Base-by-base conservation (phyloP, 192 early-diverging fungal genomes). In the Podila epigama region DNA sequence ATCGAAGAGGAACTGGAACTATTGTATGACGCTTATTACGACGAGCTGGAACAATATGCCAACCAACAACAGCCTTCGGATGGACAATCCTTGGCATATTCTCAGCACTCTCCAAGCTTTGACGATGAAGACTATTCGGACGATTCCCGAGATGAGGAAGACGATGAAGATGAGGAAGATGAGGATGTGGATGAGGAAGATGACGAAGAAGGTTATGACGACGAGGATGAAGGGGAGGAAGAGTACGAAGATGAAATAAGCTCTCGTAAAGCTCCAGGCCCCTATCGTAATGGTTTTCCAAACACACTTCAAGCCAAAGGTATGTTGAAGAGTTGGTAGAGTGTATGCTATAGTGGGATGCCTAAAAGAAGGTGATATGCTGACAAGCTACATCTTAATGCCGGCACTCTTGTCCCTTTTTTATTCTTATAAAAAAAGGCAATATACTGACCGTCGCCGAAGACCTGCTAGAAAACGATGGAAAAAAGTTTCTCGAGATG, bases 401-500 rank as follows among this genome's bases (percentile, higher is more conserved):
- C 34, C 36, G 34, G 32, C 39, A 4, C 5, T 13, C 39, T 66
- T 58, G 33, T 53, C 27, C 51, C 51, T 25, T 16, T 16, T 54
- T 63, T n/a, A n/a, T n/a, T n/a, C n/a, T n/a, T n/a, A n/a, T n/a
- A n/a, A n/a, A n/a, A n/a, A n/a, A n/a, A 88, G 86, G 85, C 51
- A 84, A 86, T n/a, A 89, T 88, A 32, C 72, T 88, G 16, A 88
- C 88, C 0, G 93, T 96, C 20, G 95, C 93, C 13, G 93, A 96
- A 63, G 93, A 96, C 79, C 89, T 96, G 51, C 80, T 96, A 25
- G 93, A 95, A 51, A 95, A 95, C 39, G 95, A 98, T 75, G 94
- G 96, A 28, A 92, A 90, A 71, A 97, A 96, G 81, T 97, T 98
- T 69, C 85, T 98, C 48, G 95, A 98, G 67, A 90, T 97, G 83